A percentile compares a stretch with the other conserved stretches of the same genome.
These are phyloP conservation scores for Malus sylvestris DNA, from an alignment of 306 rosid species.

Conservation along the genomic window DNA sequence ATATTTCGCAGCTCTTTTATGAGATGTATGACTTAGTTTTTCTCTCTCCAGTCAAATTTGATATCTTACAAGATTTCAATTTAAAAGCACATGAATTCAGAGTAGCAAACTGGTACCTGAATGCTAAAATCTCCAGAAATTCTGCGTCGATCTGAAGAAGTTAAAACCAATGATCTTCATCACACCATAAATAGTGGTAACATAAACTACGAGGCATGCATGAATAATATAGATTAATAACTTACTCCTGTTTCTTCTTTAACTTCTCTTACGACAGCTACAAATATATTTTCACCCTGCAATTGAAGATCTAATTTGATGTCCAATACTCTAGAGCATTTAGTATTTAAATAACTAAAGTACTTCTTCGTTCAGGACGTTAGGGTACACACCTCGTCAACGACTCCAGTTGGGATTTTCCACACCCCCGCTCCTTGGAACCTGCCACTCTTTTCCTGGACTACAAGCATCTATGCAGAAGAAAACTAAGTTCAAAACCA, in stretches of 20 bases:
- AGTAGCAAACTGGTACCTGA: slow-evolving; percentile 43
- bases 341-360: background rate
- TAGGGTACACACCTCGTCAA: slow-evolving; percentile 55
- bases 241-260: slow-evolving; percentile 96
- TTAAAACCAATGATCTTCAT: slow-evolving; percentile 14
- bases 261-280: slow-evolving; percentile 71
- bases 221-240: background rate
- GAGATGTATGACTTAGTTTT: background rate
- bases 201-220: background rate
- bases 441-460: slow-evolving; percentile 74
- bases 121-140: slow-evolving; percentile 68
- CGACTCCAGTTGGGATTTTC: slow-evolving; percentile 88
- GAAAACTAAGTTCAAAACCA: slow-evolving; percentile 6
- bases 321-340: background rate
- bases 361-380: background rate
- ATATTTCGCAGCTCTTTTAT: background rate
- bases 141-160: slow-evolving; percentile 68
- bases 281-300: slow-evolving; percentile 76
- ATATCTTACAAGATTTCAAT: background rate
- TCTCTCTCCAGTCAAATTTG: background rate
- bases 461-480: slow-evolving; percentile 55
- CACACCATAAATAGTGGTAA: background rate
- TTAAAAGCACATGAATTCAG: background rate
- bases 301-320: slow-evolving; percentile 18
- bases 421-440: slow-evolving; percentile 65